Base-by-base conservation (phyloP, 1,284 basidiomycete species). In the Fistulina hepatica region DNA sequence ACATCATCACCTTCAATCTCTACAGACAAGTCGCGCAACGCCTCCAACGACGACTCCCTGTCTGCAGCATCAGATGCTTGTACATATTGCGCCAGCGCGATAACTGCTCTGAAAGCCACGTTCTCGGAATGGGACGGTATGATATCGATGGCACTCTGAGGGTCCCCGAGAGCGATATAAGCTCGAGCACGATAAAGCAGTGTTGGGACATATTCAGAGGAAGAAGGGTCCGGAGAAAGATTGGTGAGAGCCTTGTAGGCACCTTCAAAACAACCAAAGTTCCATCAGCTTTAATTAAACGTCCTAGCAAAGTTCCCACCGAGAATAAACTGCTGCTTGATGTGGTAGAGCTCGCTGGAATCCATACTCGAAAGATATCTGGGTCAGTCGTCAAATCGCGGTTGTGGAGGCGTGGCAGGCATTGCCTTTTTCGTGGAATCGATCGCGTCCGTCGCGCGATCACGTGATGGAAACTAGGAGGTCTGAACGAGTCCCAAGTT, bases 141-240 rank as follows among this genome's bases (percentile, higher is more conserved):
- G 24, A 83, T 54, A 9, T 73, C 62, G 10, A 73, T 52, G 0
- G 73, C 72, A 4, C 69, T 59, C 21, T 67, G 48, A 2, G 84
- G 60, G 31, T 84, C 67, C 26, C 74, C 67, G 5, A 83, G 69
- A 1, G 91, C 89, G 47, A 95, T 78, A 52, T 82, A 69, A 1
- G 90, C 73, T 39, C 92, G 82, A 20, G 85, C 79, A 56, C 86
- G 77, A 67, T 92, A 94, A 34, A 93, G 61, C 3, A 88, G 59
- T 9, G 69, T 71, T 3, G 73, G 66, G 11, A 60, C 58, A 53
- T 81, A 80, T 50, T 85, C 77, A 12, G 73, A 60, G 2, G 78
- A 79, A 22, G 66, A 65, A 31, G 70, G 53, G 46, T 79, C 72
- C 4, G 83, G 81, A 1, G 69, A 49, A 36, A 70, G 53, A 39